phyloP scores from a whole-genome alignment of 352 stramenopile genomes.

The Phytophthora syringae region DNA sequence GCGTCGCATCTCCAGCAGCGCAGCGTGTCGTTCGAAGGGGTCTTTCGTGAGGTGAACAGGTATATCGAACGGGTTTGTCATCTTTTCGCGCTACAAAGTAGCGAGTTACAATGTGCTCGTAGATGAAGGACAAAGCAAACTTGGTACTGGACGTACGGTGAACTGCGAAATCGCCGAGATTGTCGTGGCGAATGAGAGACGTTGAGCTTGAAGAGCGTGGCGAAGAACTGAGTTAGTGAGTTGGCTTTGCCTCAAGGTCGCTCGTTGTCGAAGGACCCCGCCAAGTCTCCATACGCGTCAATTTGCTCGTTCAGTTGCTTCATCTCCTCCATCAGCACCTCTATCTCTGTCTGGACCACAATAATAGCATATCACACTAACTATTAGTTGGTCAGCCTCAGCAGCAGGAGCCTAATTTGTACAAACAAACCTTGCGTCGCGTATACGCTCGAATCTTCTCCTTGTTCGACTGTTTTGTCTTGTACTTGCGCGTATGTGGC shows the following conservation, averaged over 20 bases:
- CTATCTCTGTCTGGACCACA: conserved; percentile 29
- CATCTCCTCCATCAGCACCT: conserved; percentile 12
- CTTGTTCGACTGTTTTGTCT: conserved; percentile 7
- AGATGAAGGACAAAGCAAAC: neutral
- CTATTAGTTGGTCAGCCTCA: neutral
- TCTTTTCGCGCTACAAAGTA: neutral
- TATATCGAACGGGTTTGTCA: neutral
- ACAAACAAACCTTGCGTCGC: conserved; percentile 17
- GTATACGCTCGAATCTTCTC: conserved; percentile 24
- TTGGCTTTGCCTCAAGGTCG: conserved; percentile 14
- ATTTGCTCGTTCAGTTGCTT: conserved; percentile 9
- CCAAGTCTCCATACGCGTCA: neutral
- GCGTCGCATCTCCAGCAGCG: conserved; percentile 19
- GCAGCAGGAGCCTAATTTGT: neutral
- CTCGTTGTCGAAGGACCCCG: neutral
- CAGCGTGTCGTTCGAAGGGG: neutral
- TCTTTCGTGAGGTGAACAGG: conserved; percentile 9
- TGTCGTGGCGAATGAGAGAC: conserved; percentile 17
- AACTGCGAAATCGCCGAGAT: conserved; percentile 25
- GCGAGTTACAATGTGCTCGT: neutral
- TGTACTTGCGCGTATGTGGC: neutral
- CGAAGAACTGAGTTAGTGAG: conserved; percentile 12
- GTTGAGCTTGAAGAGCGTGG: conserved; percentile 11
- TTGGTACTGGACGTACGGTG: conserved; percentile 17
- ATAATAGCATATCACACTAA: neutral